Evolutionary conservation across 139 green algal species (phyloP).

Genomic region (Nannochloris sp.): DNA sequence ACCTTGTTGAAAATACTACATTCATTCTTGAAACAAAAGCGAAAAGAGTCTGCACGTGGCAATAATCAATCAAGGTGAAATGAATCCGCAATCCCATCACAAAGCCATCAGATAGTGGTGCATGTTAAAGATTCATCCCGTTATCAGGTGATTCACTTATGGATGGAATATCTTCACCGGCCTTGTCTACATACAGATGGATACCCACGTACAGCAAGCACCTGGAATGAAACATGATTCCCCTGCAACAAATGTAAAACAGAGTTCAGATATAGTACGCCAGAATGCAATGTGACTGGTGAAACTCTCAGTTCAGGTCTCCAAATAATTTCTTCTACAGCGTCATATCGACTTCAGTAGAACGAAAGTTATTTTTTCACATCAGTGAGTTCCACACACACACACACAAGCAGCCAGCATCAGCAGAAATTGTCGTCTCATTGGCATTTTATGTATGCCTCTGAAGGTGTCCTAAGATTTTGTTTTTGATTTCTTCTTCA

Average conservation of each 20-base stretch:
- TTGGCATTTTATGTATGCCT: constrained; percentile 7
- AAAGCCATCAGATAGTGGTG: constrained; percentile 66
- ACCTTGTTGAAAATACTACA: constrained; percentile 12
- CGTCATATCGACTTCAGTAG: constrained; percentile 29
- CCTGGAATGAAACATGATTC: background rate
- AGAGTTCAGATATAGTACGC: background rate
- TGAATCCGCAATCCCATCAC: background rate
- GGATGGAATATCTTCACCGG: constrained; percentile 19
- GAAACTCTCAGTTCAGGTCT: constrained; percentile 40
- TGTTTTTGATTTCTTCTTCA: constrained; percentile 9
- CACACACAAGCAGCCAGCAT: constrained; percentile 2
- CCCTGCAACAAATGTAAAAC: background rate
- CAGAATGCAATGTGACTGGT: background rate
- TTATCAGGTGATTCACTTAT: constrained; percentile 30
- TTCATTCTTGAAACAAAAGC: background rate
- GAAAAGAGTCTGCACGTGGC: background rate
- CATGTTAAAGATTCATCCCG: constrained; percentile 46
- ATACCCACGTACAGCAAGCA: background rate
- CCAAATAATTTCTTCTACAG: constrained; percentile 27
- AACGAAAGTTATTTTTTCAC: constrained; percentile 40
- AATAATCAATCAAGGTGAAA: background rate
- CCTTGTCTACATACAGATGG: too few species aligned
- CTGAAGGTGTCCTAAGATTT: constrained; percentile 40
- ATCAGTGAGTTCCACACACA: constrained; percentile 19
- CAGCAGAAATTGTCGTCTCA: constrained; percentile 16